These are phyloP conservation scores for Prunus persica DNA, from an alignment of 306 rosid genomes.

Conservation along the genomic window Prunus_persica_NCBIv2 NC_034016.1:21403501-21404000, in stretches of 20 bases:
- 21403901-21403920: conserved; percentile 47
- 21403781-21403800: conserved; percentile 99
- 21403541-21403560: conserved; percentile 84
- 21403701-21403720: not conserved
- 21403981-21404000: conserved; percentile 58
- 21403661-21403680: conserved; percentile 18
- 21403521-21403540: conserved; percentile 99
- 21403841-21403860: conserved; percentile 76
- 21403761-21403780: conserved; percentile 79
- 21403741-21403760: not conserved
- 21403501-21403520: conserved; percentile 92
- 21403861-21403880: conserved; percentile 69
- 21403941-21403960: conserved; percentile 47
- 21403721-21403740: not conserved
- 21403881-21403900: conserved; percentile 50
- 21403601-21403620: conserved; percentile 91
- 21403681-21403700: conserved; percentile 13
- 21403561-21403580: conserved; percentile 91
- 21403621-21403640: conserved; percentile 88
- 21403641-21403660: conserved; percentile 78
- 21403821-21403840: conserved; percentile 74
- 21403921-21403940: conserved; percentile 72
- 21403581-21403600: conserved; percentile 81
- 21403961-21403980: conserved; percentile 52
- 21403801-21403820: conserved; percentile 99